Base-by-base conservation (phyloP, 2,329 filamentous ascomycete species). In the Leptographium lundbergii region DNA sequence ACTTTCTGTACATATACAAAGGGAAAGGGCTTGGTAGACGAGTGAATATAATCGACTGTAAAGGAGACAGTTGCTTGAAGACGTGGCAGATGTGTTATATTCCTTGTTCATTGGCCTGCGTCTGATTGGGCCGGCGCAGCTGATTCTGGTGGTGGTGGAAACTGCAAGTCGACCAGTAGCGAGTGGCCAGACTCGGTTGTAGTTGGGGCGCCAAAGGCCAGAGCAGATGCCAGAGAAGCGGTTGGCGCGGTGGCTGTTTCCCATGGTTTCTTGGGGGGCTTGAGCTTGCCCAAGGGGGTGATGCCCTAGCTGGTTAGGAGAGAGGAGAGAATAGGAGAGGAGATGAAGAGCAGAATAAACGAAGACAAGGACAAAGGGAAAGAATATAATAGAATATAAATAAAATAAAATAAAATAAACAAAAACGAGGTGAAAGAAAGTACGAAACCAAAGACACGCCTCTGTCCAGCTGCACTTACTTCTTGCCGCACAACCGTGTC, bases 401-500 rank as follows among this genome's bases (percentile, higher is more conserved):
- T 9, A 34, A 34, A 34, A 32, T 34, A 34, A 9, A 34, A 34
- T 7, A 34, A 34, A 32, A 32, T 7, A 32, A 34, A 50, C 50
- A 36, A 42, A 24, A 55, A 27, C 13, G 51, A n/a, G 11, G 25
- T 17, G 10, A 42, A 7, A 10, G 32, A 34, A 34, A 34, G 27
- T 5, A 29, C 27, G 4, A 29, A 29, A 7, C 27, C 27, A 29
- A 29, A 7, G 27, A 29, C 27, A 29, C 5, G 27, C 27, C 27
- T 29, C 27, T 34, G 32, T 9, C 32, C 32, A 34, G 32, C 32
- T 25, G 29, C 6, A 63, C 77, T 80, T 61, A 87, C 86, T 61
- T 89, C 81, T 5, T 87, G 86, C 58, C 84, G 78, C 24, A 91
- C 76, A 6, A 96, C 76, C 0, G 86, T 94, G 64, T 89, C 82